A percentile compares a stretch with the other conserved stretches of the same genome.
Evolutionary conservation across 75 land plant species (phyloP).

Genomic region (Picea glauca): DNA sequence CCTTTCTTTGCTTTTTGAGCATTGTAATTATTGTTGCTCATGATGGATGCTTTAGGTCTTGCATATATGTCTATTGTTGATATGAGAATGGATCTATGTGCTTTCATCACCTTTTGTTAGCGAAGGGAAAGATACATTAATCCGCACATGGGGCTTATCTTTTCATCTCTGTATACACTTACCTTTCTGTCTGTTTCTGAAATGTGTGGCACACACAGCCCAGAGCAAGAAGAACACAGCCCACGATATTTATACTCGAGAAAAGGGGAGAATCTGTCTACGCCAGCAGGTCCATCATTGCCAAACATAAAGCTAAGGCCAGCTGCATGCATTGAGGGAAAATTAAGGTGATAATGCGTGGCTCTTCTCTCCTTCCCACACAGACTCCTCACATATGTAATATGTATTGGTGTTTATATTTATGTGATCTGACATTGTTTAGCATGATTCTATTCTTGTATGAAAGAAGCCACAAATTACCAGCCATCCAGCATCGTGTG

Average conservation of each 20-base stretch:
- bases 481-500: not conserved
- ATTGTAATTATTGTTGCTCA: not conserved
- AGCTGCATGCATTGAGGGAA: conserved; percentile 24
- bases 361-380: not conserved
- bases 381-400: not conserved
- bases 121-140: not conserved
- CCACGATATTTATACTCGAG: conserved; percentile 23
- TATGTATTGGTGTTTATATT: not conserved
- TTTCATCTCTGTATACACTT: not conserved
- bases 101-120: not conserved
- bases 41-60: not conserved
- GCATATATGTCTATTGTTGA: not conserved
- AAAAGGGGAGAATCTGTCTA: conserved; percentile 30
- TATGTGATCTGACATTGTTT: not conserved
- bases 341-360: conserved; percentile 25
- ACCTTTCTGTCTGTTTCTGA: not conserved
- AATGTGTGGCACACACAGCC: conserved; percentile 23
- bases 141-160: not conserved
- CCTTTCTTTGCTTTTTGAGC: not conserved
- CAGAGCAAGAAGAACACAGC: conserved; percentile 46
- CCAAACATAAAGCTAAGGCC: conserved; percentile 47
- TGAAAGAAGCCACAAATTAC: not conserved
- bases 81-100: not conserved
- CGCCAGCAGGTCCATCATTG: conserved; percentile 34
- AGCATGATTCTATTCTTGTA: not conserved